Percentiles rank a stretch among this genome's conserved stretches.
Evolutionary conservation across 169 alveolate species (phyloP).

Genomic region (Neospora caninum): DNA sequence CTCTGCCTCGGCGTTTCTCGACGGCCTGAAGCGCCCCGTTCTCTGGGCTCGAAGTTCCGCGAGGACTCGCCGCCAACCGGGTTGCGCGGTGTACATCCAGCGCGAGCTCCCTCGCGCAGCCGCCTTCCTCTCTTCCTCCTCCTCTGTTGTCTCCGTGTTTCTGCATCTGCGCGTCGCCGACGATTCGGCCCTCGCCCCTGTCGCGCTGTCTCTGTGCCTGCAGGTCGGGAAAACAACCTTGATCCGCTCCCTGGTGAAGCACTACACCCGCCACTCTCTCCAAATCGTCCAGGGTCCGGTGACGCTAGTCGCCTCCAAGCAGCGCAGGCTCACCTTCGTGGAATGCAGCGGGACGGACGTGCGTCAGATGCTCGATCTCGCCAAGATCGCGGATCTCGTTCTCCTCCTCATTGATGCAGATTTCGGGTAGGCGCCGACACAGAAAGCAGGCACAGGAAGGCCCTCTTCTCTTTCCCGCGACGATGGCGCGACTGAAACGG

Average conservation of each 20-base stretch:
- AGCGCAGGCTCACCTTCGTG: slow-evolving; percentile 94
- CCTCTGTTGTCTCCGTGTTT: not conserved
- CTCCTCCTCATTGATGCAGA: slow-evolving; percentile 95
- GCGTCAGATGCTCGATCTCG: slow-evolving; percentile 95
- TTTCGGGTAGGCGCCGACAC: slow-evolving; percentile 76
- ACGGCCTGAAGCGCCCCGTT: too few species aligned
- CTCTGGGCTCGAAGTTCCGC: too few species aligned
- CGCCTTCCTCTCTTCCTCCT: not conserved
- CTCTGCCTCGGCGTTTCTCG: too few species aligned
- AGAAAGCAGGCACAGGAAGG: too few species aligned
- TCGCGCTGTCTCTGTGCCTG: slow-evolving; percentile 38
- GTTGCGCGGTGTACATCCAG: too few species aligned
- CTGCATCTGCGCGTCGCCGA: not conserved
- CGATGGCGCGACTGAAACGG: too few species aligned
- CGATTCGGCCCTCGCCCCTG: not conserved
- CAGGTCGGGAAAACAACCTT: slow-evolving; percentile 98
- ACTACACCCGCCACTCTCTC: slow-evolving; percentile 91
- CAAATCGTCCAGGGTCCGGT: slow-evolving; percentile 90
- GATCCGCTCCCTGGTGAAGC: slow-evolving; percentile 95
- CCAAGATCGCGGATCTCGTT: slow-evolving; percentile 98
- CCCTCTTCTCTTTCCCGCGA: too few species aligned
- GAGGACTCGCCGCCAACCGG: too few species aligned
- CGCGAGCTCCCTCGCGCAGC: too few species aligned
- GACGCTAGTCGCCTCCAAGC: slow-evolving; percentile 94
- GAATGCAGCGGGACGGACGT: slow-evolving; percentile 96